These are phyloP conservation scores for Capsella bursapastoris DNA, from an alignment of 345 rosid genomes.

Conservation along the genomic window DNA sequence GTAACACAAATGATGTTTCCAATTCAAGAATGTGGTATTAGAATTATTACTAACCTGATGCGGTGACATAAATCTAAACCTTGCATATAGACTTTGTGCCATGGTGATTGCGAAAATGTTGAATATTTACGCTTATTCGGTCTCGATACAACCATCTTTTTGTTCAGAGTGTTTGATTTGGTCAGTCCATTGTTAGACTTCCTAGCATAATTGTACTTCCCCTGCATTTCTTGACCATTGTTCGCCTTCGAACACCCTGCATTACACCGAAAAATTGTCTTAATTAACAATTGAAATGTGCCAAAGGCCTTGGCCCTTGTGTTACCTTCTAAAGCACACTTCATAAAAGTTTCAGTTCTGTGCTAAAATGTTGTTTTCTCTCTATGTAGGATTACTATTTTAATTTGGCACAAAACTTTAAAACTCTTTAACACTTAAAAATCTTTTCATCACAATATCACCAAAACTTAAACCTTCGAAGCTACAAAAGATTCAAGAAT, in stretches of 20 bases:
- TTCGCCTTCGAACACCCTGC: neutral
- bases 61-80: constrained; percentile 1
- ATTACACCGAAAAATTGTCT: neutral
- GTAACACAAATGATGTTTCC: neutral
- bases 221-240: constrained; percentile 2
- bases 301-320: neutral
- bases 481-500: neutral
- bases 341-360: no score
- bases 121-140: constrained; percentile 29
- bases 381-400: neutral
- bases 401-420: neutral
- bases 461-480: neutral
- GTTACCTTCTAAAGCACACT: neutral
- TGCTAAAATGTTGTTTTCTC: neutral
- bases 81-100: constrained; percentile 23
- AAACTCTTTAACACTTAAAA: neutral
- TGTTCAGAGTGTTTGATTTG: constrained; percentile 1
- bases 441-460: neutral
- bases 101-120: constrained; percentile 17
- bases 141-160: constrained; percentile 19
- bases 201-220: neutral
- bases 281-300: neutral
- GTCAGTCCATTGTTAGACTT: neutral
- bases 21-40: neutral
- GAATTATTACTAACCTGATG: constrained; percentile 13